Evolutionary conservation across 495 filamentous ascomycete genomes (phyloP).

Genomic region (Penicillium nucicola): DNA sequence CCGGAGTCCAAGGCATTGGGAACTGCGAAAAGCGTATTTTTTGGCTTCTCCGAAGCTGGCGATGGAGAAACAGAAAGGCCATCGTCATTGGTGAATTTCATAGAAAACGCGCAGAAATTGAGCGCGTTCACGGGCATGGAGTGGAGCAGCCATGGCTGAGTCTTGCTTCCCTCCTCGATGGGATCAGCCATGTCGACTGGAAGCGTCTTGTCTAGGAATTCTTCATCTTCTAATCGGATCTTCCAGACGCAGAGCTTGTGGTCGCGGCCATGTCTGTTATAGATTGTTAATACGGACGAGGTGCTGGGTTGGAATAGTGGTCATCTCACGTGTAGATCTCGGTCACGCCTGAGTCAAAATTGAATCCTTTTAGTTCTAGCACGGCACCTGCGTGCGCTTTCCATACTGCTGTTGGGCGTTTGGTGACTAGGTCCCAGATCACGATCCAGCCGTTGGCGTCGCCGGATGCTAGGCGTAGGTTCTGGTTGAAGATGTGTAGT

Average conservation of each 20-base stretch:
- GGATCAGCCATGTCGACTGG: slow-evolving; percentile 58
- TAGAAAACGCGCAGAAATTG: slow-evolving; percentile 91
- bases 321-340: slow-evolving; percentile 62
- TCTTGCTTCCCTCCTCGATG: slow-evolving; percentile 16
- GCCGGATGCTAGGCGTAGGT: slow-evolving; percentile 76
- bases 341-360: slow-evolving; percentile 48
- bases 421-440: slow-evolving; percentile 78
- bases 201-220: slow-evolving; percentile 59
- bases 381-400: slow-evolving; percentile 77
- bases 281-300: slow-evolving; percentile 1
- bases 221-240: slow-evolving; percentile 54
- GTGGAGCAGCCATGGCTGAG: slow-evolving; percentile 81
- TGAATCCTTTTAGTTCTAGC: slow-evolving; percentile 65
- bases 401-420: slow-evolving; percentile 84
- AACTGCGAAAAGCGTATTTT: slow-evolving; percentile 62
- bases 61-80: not conserved
- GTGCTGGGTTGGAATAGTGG: not conserved
- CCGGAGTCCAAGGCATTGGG: slow-evolving; percentile 76
- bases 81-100: slow-evolving; percentile 24
- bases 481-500: slow-evolving; percentile 66
- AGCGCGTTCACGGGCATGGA: slow-evolving; percentile 84
- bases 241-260: slow-evolving; percentile 86
- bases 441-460: slow-evolving; percentile 90
- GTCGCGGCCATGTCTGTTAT: slow-evolving; percentile 79
- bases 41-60: not conserved